Percentiles rank a stretch among this genome's conserved stretches.
Evolutionary conservation across 1,284 basidiomycete species (phyloP).

Genomic region (Cutaneotrichosporon sp.): DNA sequence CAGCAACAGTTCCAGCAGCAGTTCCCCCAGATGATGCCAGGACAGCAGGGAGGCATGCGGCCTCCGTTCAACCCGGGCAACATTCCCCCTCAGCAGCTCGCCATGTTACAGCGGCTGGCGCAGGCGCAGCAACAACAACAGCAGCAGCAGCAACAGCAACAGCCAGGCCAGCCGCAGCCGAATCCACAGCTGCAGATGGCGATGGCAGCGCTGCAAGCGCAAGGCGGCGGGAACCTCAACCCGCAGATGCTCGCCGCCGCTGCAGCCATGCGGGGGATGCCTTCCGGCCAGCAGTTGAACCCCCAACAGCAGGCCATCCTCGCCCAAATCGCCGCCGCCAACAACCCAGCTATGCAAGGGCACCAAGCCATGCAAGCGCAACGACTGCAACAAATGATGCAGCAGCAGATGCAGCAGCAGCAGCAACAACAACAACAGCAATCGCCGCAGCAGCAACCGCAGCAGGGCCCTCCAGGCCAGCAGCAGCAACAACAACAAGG

Average conservation of each 20-base stretch:
- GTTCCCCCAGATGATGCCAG: slow-evolving; percentile 10
- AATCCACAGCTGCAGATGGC: slow-evolving; percentile 39
- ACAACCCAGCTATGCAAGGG: slow-evolving; percentile 7
- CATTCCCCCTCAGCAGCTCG: slow-evolving; percentile 34
- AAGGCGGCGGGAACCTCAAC: slow-evolving; percentile 17
- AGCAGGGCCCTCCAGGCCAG: neutral
- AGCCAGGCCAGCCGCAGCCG: no score
- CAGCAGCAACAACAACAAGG: slow-evolving; percentile 25
- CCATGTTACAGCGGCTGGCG: slow-evolving; percentile 35
- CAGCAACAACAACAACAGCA: slow-evolving; percentile 21
- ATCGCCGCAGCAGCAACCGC: slow-evolving; percentile 20
- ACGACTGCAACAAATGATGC: slow-evolving; percentile 24
- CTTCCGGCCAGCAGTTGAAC: slow-evolving; percentile 18
- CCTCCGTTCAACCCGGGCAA: slow-evolving; percentile 23
- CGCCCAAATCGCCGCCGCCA: slow-evolving; percentile 10
- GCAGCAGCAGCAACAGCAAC: slow-evolving; percentile 7
- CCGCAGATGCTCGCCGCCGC: slow-evolving; percentile 24
- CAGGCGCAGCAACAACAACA: slow-evolving; percentile 15
- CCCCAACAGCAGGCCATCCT: slow-evolving; percentile 18
- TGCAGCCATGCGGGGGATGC: slow-evolving; percentile 22
- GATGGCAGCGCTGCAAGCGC: slow-evolving; percentile 29
- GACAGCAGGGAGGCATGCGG: slow-evolving; percentile 11
- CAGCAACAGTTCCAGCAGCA: slow-evolving; percentile 20
- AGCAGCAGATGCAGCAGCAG: slow-evolving; percentile 39
- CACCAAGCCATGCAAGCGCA: slow-evolving; percentile 23